Evolutionary conservation across 345 rosid species (phyloP).

Genomic region (Hirschfeldia incana): DNA sequence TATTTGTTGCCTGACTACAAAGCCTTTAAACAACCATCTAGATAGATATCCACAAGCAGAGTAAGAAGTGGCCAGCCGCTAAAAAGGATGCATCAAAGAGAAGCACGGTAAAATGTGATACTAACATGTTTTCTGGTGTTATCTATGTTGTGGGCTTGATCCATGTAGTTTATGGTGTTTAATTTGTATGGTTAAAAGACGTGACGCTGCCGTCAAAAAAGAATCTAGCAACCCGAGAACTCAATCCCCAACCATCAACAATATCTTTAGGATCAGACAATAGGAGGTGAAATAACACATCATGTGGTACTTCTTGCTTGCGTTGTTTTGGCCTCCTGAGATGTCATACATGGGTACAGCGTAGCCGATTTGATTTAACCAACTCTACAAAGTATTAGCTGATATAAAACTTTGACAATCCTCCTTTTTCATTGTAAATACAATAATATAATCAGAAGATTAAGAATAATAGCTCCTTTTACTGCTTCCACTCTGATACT

Average conservation of each 20-base stretch:
- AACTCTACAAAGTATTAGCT: background rate
- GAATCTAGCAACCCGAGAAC: too few species aligned
- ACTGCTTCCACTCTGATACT: background rate
- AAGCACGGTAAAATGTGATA: background rate
- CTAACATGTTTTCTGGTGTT: slow-evolving; percentile 54
- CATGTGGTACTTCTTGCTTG: too few species aligned
- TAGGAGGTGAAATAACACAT: too few species aligned
- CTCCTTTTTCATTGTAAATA: background rate
- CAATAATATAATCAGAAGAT: background rate
- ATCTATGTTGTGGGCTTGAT: too few species aligned
- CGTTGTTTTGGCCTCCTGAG: too few species aligned
- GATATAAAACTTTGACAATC: background rate
- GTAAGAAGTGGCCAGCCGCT: slow-evolving; percentile 29
- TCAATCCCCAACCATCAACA: too few species aligned
- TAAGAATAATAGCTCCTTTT: background rate
- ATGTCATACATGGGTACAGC: background rate
- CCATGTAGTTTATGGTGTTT: too few species aligned
- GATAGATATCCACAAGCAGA: slow-evolving; percentile 10
- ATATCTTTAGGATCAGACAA: too few species aligned
- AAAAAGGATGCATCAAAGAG: too few species aligned
- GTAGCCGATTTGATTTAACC: background rate
- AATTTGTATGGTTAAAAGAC: too few species aligned
- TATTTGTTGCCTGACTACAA: background rate
- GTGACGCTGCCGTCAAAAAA: too few species aligned
- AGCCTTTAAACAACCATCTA: slow-evolving; percentile 60